Conservation (phyloP, 2,329 filamentous ascomycete species). For the Fusarium pseudocircinatum region DNA sequence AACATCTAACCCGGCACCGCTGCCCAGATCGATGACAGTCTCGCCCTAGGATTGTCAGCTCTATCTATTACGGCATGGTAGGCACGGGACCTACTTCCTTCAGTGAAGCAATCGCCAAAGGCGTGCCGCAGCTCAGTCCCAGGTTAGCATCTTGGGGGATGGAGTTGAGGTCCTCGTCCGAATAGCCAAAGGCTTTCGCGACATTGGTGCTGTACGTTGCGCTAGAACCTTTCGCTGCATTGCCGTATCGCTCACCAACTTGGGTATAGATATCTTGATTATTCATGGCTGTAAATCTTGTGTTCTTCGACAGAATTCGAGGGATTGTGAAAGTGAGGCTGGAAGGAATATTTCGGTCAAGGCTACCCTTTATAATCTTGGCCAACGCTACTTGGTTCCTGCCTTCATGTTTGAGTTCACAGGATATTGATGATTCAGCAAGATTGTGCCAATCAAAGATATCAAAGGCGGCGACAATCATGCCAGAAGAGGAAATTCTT, state of each 20-base stretch:
- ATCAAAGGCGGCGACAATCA: accelerated
- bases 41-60: not conserved
- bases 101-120: not conserved
- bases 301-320: no score
- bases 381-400: no score
- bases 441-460: not conserved
- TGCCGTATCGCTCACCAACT: not conserved
- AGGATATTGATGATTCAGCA: not conserved
- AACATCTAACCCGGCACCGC: not conserved
- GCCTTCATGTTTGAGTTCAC: no score
- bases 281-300: not conserved
- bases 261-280: not conserved
- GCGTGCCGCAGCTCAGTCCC: not conserved
- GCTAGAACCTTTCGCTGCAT: not conserved
- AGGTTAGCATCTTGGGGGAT: not conserved
- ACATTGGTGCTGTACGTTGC: not conserved
- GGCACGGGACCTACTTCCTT: not conserved
- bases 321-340: not conserved
- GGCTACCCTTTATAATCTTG: no score
- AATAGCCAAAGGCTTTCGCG: conserved; percentile 14
- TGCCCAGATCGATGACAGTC: not conserved
- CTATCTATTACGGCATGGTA: accelerated
- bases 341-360: no score
- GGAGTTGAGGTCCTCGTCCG: not conserved
- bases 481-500: not conserved